phyloP scores from a whole-genome alignment of 352 stramenopile genomes.

The Phytophthora boehmeriae region DNA sequence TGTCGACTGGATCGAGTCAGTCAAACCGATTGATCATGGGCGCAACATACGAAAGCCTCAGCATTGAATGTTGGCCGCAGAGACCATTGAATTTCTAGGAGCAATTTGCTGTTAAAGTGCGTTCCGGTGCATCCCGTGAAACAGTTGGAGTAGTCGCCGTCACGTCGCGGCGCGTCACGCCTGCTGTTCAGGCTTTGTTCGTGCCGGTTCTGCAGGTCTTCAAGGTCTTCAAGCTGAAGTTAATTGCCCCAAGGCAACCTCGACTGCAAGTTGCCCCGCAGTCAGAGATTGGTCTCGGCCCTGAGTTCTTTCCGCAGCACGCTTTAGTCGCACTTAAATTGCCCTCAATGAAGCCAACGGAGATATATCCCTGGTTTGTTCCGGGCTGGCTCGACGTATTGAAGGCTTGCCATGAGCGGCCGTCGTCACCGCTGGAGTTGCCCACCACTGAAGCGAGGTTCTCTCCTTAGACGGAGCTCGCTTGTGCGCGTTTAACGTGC shows the following conservation, averaged over 20 bases:
- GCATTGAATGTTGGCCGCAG: too few relatives aligned
- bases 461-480: neutral
- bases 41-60: too few relatives aligned
- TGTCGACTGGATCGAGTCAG: too few relatives aligned
- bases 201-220: conserved; percentile 10
- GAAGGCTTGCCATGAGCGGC: neutral
- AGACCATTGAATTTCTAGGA: too few relatives aligned
- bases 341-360: too few relatives aligned
- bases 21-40: too few relatives aligned
- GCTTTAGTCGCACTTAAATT: too few relatives aligned
- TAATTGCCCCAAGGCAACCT: too few relatives aligned
- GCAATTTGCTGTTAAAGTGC: too few relatives aligned
- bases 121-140: neutral
- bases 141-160: conserved; percentile 1
- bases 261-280: too few relatives aligned
- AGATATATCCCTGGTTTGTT: neutral
- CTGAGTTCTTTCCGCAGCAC: too few relatives aligned
- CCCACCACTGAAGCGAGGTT: neutral
- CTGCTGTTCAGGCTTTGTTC: conserved; percentile 19
- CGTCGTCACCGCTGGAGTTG: neutral
- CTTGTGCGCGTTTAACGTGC: neutral
- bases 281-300: too few relatives aligned
- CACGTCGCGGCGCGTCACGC: conserved; percentile 45
- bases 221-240: neutral
- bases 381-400: neutral